These are phyloP conservation scores for Verticillium isaacii DNA, from an alignment of 2,329 filamentous ascomycete species.

Conservation along the genomic window DNA sequence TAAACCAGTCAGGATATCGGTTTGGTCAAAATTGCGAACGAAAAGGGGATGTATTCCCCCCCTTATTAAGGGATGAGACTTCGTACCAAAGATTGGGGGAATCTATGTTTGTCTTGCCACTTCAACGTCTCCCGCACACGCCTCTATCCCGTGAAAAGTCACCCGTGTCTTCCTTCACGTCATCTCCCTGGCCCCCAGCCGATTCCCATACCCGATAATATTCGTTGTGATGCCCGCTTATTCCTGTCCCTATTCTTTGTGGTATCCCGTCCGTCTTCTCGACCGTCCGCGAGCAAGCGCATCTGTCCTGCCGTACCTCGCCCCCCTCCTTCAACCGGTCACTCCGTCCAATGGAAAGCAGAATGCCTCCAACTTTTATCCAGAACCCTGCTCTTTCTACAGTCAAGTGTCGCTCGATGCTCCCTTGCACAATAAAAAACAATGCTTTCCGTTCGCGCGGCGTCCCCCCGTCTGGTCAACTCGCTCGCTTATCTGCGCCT, in stretches of 20 bases:
- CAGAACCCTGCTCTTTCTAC: not conserved
- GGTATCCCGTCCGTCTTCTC: not conserved
- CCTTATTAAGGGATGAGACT: not conserved
- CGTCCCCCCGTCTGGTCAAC: no score
- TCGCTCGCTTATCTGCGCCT: conserved; percentile 21
- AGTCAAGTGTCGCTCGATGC: not conserved
- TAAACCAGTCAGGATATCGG: not conserved
- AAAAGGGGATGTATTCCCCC: not conserved
- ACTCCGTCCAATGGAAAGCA: not conserved
- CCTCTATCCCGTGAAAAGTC: no score
- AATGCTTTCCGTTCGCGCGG: not conserved
- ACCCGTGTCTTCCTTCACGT: no score
- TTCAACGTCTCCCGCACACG: no score
- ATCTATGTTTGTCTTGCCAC: not conserved
- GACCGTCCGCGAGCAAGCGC: not conserved
- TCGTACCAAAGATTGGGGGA: not conserved
- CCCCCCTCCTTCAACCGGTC: not conserved
- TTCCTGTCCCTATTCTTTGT: not conserved
- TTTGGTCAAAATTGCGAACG: not conserved
- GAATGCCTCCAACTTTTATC: not conserved
- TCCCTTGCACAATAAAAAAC: not conserved
- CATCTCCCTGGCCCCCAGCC: no score
- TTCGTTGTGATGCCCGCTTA: not conserved
- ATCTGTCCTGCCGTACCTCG: not conserved
- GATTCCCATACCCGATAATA: not conserved